Conservation (phyloP, 1,139 yeast species). For the Candida pseudoviswanathii region DNA sequence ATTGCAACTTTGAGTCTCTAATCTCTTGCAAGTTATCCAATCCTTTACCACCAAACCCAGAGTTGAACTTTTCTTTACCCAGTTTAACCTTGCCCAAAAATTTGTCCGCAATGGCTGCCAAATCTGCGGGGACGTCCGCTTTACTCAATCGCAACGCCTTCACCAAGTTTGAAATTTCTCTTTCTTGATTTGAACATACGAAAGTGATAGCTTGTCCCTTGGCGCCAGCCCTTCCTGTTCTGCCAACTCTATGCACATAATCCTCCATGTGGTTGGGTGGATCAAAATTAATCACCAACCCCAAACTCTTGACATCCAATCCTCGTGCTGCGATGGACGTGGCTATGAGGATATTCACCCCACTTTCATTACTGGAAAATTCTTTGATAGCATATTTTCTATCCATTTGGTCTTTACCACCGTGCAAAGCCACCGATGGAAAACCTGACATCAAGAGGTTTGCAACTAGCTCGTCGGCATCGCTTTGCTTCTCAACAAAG, state of each 20-base stretch:
- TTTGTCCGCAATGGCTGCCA: constrained; percentile 53
- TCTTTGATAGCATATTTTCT: constrained; percentile 74
- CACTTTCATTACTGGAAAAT: constrained; percentile 58
- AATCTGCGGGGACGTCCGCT: constrained; percentile 51
- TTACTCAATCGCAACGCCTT: constrained; percentile 65
- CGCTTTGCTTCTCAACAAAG: constrained; percentile 85
- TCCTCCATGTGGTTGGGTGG: constrained; percentile 94
- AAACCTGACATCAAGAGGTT: constrained; percentile 60
- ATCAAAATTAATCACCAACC: constrained; percentile 81
- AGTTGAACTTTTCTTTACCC: constrained; percentile 68
- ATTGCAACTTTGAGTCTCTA: constrained; percentile 57
- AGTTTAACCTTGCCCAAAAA: constrained; percentile 65
- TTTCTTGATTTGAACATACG: constrained; percentile 63
- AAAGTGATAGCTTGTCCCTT: constrained; percentile 80
- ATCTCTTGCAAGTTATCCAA: constrained; percentile 75
- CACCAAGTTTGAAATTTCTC: constrained; percentile 71
- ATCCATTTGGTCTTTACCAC: constrained; percentile 89
- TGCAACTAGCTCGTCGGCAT: constrained; percentile 71
- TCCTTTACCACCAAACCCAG: constrained; percentile 95
- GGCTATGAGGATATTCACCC: constrained; percentile 69
- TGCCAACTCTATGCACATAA: constrained; percentile 93
- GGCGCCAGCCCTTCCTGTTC: constrained; percentile 93
- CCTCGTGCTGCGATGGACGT: constrained; percentile 97
- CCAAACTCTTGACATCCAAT: constrained; percentile 81
- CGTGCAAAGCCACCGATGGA: constrained; percentile 74